A percentile compares a stretch with the other conserved stretches of the same genome.
Conservation (phyloP, 305 asterid species). For the Solanum hybrid region DNA sequence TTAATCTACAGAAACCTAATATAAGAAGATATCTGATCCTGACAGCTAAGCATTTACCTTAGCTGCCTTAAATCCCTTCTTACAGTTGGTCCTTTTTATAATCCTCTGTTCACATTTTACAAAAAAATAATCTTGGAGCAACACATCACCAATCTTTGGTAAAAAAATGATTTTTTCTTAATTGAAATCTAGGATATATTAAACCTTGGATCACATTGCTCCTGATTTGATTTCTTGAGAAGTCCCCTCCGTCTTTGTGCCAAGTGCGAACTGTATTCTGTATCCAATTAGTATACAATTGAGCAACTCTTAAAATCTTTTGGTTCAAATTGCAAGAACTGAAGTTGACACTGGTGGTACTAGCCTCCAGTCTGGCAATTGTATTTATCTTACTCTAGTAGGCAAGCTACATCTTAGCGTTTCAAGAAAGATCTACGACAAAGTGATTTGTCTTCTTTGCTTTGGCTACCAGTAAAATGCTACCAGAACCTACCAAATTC, state of each 20-base stretch:
- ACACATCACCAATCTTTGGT: background rate
- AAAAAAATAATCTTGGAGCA: background rate
- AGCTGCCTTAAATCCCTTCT: background rate
- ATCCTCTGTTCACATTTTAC: too few species aligned
- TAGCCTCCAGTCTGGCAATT: background rate
- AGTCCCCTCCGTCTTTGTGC: background rate
- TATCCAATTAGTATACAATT: background rate
- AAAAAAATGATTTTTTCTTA: background rate
- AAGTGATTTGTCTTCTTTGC: background rate
- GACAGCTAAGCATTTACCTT: background rate
- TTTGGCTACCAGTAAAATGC: background rate
- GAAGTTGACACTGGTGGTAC: background rate
- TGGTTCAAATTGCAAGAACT: background rate
- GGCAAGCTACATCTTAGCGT: background rate
- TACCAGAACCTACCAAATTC: background rate
- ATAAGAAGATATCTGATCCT: background rate
- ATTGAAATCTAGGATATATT: background rate
- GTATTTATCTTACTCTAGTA: background rate
- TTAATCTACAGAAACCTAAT: background rate
- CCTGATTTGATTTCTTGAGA: background rate
- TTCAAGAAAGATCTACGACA: background rate
- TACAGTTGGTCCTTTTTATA: background rate
- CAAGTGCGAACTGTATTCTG: background rate
- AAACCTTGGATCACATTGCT: background rate
- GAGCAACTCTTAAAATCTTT: background rate